phyloP scores from a whole-genome alignment of 2,329 filamentous ascomycete genomes.

The Boeremia lycopersici region DNA sequence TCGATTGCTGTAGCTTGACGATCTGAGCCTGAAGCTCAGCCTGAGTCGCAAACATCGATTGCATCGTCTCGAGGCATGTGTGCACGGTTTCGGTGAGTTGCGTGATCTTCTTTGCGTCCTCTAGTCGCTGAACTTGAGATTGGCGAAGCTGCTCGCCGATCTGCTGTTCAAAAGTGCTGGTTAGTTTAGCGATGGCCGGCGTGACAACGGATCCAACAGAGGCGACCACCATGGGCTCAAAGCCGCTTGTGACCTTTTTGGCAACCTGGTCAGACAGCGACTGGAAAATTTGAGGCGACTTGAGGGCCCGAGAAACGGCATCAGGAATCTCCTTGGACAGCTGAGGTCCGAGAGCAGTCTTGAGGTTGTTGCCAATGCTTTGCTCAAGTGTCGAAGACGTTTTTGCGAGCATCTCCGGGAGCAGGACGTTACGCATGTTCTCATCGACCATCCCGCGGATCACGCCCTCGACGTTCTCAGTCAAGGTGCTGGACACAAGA shows the following conservation, averaged over 20 bases:
- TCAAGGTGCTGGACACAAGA: conserved; percentile 70
- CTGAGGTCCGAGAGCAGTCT: conserved; percentile 67
- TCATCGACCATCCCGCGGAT: conserved; percentile 76
- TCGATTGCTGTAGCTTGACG: conserved; percentile 49
- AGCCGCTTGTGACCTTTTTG: conserved; percentile 66
- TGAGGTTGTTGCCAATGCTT: conserved; percentile 71
- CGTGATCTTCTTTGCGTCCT: conserved; percentile 70
- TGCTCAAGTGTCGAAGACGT: conserved; percentile 72
- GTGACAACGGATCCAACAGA: conserved; percentile 60
- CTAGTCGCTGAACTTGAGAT: conserved; percentile 57
- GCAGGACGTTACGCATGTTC: conserved; percentile 75
- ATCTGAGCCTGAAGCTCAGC: conserved; percentile 68
- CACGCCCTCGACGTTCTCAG: conserved; percentile 75
- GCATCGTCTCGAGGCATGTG: conserved; percentile 70
- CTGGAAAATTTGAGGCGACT: conserved; percentile 75
- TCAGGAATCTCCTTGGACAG: conserved; percentile 77
- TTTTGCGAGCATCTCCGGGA: conserved; percentile 74
- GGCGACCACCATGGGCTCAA: conserved; percentile 72
- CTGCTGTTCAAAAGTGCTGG: conserved; percentile 70
- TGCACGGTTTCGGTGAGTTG: conserved; percentile 72
- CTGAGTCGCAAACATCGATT: conserved; percentile 72
- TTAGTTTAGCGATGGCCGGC: conserved; percentile 70
- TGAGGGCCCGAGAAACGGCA: conserved; percentile 69
- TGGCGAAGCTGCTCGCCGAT: conserved; percentile 59
- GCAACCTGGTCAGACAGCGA: conserved; percentile 74